Conservation (phyloP, 192 early-diverging fungal species). For the Backusella macrospora region DNA sequence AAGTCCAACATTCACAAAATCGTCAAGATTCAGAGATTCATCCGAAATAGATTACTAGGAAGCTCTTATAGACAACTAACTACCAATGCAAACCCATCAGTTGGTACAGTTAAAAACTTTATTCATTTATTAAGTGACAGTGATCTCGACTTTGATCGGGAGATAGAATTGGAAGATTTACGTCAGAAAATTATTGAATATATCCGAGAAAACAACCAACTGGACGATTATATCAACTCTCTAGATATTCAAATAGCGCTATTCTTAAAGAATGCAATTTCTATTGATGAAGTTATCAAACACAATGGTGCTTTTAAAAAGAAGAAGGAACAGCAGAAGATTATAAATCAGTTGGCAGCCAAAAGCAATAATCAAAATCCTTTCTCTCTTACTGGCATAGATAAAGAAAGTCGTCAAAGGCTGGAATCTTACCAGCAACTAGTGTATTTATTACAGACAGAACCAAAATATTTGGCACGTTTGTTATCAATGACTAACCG, state of each 20-base stretch:
- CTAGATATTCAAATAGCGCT: slow-evolving; percentile 96
- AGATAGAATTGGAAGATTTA: slow-evolving; percentile 78
- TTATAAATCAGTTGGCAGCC: slow-evolving; percentile 44
- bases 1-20: slow-evolving; percentile 51
- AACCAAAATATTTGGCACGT: slow-evolving; percentile 89
- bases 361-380: slow-evolving; percentile 36
- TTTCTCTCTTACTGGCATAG: slow-evolving; percentile 74
- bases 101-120: slow-evolving; percentile 86
- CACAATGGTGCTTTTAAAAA: slow-evolving; percentile 36
- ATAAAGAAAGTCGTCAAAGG: slow-evolving; percentile 79
- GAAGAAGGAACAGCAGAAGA: slow-evolving; percentile 49
- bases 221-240: slow-evolving; percentile 78
- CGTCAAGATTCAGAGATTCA: slow-evolving; percentile 69
- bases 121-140: slow-evolving; percentile 88
- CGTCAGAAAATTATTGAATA: slow-evolving; percentile 83
- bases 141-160: slow-evolving; percentile 93
- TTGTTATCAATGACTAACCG: slow-evolving; percentile 86
- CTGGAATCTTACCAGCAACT: slow-evolving; percentile 89
- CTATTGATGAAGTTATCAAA: slow-evolving; percentile 92
- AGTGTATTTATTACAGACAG: slow-evolving; percentile 97
- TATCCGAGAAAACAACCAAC: slow-evolving; percentile 88
- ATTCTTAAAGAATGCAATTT: slow-evolving; percentile 93
- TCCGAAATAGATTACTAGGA: slow-evolving; percentile 22
- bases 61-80: slow-evolving; percentile 29
- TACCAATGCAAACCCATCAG: slow-evolving; percentile 72